Base-by-base conservation (phyloP, 805 yeast species). In the Ogataea zsoltii region DNA sequence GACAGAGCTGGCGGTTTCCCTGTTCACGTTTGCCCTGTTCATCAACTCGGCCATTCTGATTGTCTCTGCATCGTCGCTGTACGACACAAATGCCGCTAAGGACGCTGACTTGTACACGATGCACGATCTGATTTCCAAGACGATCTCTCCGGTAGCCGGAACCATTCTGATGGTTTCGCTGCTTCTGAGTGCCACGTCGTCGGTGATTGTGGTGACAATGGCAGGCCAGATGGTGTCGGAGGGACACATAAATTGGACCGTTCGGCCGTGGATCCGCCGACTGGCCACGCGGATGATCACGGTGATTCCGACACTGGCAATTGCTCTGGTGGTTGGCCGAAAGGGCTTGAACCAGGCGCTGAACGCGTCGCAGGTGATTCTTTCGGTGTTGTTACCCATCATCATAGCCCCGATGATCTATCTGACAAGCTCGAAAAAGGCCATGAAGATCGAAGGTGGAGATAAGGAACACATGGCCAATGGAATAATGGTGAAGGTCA, bases 221-320 rank as follows among this genome's bases (percentile, higher is more conserved):
- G 89, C 94, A 0, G 96, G 96, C 10, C 96, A 89, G 63, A 85
- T 89, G 56, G 96, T 88, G 2, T 76, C 86, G 55, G 96, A 88
- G 63, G 96, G 96, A 1, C 92, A 86, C 61, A 71, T 89, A 41
- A 76, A 80, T 42, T 88, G 96, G 96, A 81, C 75, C 3, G 58
- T 85, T 33, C 74, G 70, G 51, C 96, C 96, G 6, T 88, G 96
- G 96, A 57, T 83, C 43, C 76, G 96, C 61, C 73, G 96, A 52
- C 60, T 88, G 13, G 71, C 80, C 14, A 88, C 96, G 0, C 75
- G 96, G 59, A 61, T 73, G 15, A 82, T 88, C 36, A 79, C 96
- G 0, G 81, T 89, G 35, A 58, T 86, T 15, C 96, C 96, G 11
- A 85, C 94, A 60, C 66, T 88, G 34, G 72, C 73, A 2, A 80